These are phyloP conservation scores for Cinnamomum micranthum DNA, from an alignment of 164 flowering plant species.

Conservation along the genomic window DNA sequence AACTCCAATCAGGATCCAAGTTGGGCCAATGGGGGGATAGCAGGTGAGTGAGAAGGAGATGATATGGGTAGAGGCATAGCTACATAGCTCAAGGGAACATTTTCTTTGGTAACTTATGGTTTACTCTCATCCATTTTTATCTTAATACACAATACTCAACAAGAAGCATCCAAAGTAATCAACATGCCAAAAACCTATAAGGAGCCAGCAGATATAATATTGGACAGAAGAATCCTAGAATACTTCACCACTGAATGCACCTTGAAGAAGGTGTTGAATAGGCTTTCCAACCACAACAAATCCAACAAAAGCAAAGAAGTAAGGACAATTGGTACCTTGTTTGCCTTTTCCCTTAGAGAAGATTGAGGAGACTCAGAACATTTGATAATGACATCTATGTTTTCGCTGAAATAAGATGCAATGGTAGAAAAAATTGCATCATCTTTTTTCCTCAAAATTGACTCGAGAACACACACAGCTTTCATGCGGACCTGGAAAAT, in stretches of 20 bases:
- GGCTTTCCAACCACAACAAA: background rate
- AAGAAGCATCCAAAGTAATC: too few relatives aligned
- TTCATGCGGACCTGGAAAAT: constrained; percentile 76
- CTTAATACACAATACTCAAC: too few relatives aligned
- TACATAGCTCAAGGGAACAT: too few relatives aligned
- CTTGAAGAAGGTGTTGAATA: background rate
- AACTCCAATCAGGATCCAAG: too few relatives aligned
- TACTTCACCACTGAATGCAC: background rate
- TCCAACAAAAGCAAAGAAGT: background rate
- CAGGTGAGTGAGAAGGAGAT: too few relatives aligned
- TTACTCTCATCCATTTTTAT: too few relatives aligned
- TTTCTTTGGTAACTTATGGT: too few relatives aligned
- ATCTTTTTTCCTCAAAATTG: constrained; percentile 79
- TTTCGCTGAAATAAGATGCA: constrained; percentile 72
- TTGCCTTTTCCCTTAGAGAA: constrained; percentile 84
- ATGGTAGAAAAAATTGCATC: constrained; percentile 53
- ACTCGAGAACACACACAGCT: constrained; percentile 88
- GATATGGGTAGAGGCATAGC: too few relatives aligned
- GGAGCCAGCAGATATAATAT: too few relatives aligned
- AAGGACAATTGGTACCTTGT: constrained; percentile 39
- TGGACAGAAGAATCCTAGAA: background rate
- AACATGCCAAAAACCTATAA: too few relatives aligned
- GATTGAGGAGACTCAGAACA: constrained; percentile 95
- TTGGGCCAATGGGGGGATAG: too few relatives aligned
- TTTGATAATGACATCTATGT: constrained; percentile 50